Percentiles rank a stretch among this genome's conserved stretches.
Conservation (phyloP, 2,329 filamentous ascomycete genomes). For the Penicillium corylophilum region DNA sequence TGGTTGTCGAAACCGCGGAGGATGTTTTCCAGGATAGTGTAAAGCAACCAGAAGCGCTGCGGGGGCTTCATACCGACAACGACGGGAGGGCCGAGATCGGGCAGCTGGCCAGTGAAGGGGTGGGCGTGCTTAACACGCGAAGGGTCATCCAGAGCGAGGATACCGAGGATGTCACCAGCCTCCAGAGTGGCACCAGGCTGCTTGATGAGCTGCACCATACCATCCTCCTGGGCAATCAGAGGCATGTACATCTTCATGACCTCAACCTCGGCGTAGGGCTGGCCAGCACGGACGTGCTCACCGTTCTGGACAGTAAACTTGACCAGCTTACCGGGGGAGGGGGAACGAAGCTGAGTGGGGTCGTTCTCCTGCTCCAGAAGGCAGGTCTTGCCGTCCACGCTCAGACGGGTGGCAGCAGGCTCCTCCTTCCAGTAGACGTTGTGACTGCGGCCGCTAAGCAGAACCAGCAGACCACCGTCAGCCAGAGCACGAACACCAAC, state of each 20-base stretch:
- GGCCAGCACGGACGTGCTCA: conserved; percentile 84
- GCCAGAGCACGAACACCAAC: conserved; percentile 90
- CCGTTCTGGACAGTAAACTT: conserved; percentile 97
- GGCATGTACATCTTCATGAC: conserved; percentile 99
- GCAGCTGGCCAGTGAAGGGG: conserved; percentile 87
- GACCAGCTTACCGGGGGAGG: conserved; percentile 94
- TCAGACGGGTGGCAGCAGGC: conserved; percentile 89
- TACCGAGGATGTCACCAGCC: conserved; percentile 97
- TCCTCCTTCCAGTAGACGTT: conserved; percentile 99
- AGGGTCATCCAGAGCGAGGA: conserved; percentile 90
- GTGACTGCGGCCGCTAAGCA: conserved; percentile 90
- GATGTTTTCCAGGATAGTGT: conserved; percentile 80
- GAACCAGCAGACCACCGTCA: conserved; percentile 87
- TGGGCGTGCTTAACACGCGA: conserved; percentile 95
- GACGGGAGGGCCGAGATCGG: conserved; percentile 80
- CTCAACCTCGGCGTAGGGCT: conserved; percentile 94
- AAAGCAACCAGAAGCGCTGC: conserved; percentile 77
- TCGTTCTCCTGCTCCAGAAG: conserved; percentile 98
- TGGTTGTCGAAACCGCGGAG: conserved; percentile 95
- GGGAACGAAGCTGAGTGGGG: conserved; percentile 91
- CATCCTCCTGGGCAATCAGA: conserved; percentile 88
- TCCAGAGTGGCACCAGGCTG: conserved; percentile 97
- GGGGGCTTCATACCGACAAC: conserved; percentile 88
- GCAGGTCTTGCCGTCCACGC: conserved; percentile 97
- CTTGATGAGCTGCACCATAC: conserved; percentile 97